Percentiles rank a stretch among this genome's conserved stretches.
Conservation (phyloP, 2,329 filamentous ascomycete species). For the Scolecobasidium constrictum region DNA sequence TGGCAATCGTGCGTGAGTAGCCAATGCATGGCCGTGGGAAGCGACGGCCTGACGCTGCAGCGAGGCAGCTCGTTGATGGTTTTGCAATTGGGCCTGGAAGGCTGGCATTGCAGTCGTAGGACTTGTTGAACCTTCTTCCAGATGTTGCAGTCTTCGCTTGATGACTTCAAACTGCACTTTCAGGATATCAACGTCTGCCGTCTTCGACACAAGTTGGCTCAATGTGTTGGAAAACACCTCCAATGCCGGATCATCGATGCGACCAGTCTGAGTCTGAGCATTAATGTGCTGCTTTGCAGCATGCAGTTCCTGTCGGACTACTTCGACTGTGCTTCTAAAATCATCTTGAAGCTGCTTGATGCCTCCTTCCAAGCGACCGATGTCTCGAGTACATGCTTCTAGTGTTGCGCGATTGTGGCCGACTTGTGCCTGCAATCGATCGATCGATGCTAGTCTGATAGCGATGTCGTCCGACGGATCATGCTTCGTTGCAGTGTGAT, state of each 20-base stretch:
- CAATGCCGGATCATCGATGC: conserved; percentile 25
- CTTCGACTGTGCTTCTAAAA: conserved; percentile 16
- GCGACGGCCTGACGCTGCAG: conserved; percentile 1
- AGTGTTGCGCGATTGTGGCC: conserved; percentile 31
- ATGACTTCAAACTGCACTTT: conserved; percentile 37
- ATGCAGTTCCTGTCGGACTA: conserved; percentile 13
- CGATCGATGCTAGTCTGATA: conserved; percentile 28
- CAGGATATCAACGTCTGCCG: conserved; percentile 35
- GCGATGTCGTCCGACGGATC: conserved; percentile 12
- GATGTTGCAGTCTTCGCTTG: conserved; percentile 31
- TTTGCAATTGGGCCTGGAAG: background rate
- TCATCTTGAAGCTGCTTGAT: conserved; percentile 18
- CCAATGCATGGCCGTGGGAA: background rate
- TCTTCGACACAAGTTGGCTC: conserved; percentile 28
- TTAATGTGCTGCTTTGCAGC: background rate
- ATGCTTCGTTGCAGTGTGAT: background rate
- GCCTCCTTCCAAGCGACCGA: conserved; percentile 1
- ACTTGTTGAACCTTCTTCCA: conserved; percentile 20
- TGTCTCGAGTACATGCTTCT: conserved; percentile 21
- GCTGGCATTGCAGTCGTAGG: background rate
- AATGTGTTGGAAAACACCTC: conserved; percentile 34
- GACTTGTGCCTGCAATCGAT: conserved; percentile 37
- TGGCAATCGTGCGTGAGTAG: background rate
- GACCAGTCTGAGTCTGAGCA: background rate
- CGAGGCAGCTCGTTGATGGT: conserved; percentile 2